These are phyloP conservation scores for Phaeosphaeriaceae sp. DNA, from an alignment of 2,329 filamentous ascomycete genomes.

Conservation along the genomic window DNA sequence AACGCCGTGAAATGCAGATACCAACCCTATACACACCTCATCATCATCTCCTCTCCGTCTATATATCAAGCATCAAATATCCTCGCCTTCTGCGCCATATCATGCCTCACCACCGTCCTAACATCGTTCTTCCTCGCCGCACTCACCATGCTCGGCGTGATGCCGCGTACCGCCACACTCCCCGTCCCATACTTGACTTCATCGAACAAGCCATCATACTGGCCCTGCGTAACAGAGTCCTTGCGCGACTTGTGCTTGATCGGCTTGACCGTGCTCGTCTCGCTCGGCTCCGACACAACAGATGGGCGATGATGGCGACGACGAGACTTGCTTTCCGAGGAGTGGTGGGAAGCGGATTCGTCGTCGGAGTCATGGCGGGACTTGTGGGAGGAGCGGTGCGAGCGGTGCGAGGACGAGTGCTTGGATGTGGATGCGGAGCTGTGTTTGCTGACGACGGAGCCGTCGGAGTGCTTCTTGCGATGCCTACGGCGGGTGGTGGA, in stretches of 20 bases:
- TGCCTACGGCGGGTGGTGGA: constrained; percentile 42
- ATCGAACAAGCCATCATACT: constrained; percentile 40
- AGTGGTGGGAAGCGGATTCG: constrained; percentile 17
- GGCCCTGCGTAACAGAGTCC: constrained; percentile 39
- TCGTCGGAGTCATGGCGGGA: constrained; percentile 27
- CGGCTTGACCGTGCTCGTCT: constrained; percentile 45
- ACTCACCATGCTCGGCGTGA: constrained; percentile 49
- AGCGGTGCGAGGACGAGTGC: constrained; percentile 32
- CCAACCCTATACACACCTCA: background rate
- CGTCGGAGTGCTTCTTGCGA: constrained; percentile 24
- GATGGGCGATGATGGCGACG: constrained; percentile 28
- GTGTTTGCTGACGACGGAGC: constrained; percentile 36
- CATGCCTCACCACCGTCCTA: constrained; percentile 46
- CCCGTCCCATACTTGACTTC: constrained; percentile 38
- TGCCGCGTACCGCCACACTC: constrained; percentile 45
- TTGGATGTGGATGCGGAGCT: constrained; percentile 35
- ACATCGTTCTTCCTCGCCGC: constrained; percentile 42
- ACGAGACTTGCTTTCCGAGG: constrained; percentile 14
- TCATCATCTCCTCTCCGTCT: constrained; percentile 7
- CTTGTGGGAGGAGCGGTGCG: constrained; percentile 36
- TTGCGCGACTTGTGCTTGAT: constrained; percentile 32
- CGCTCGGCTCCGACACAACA: constrained; percentile 43
- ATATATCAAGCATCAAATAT: constrained; percentile 27
- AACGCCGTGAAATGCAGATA: constrained; percentile 3
- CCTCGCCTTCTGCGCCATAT: constrained; percentile 41